These are phyloP conservation scores for Boletellus deceptivus DNA, from an alignment of 1,284 basidiomycete genomes.

Conservation along the genomic window DNA sequence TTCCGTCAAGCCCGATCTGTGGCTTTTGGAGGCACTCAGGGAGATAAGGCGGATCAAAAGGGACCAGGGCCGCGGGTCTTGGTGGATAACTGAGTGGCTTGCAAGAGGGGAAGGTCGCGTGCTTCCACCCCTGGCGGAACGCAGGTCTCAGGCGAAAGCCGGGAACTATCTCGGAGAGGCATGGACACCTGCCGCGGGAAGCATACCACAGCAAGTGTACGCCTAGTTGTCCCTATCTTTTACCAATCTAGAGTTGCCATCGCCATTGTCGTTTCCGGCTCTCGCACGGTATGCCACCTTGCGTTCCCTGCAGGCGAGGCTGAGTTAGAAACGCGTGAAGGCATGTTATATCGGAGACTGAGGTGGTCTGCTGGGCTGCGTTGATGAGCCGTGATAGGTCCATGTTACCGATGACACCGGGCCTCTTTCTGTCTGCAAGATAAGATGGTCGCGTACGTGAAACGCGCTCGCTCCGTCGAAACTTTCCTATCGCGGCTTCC, in stretches of 20 bases:
- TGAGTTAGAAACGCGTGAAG: background rate
- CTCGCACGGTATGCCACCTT: background rate
- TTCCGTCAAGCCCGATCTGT: conserved; percentile 33
- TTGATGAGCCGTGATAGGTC: background rate
- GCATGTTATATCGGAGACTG: conserved; percentile 4
- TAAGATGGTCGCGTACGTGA: background rate
- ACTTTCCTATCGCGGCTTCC: background rate
- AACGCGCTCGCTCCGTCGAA: background rate
- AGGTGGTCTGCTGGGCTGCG: background rate
- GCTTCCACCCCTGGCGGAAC: conserved; percentile 18
- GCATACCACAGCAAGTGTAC: conserved; percentile 2
- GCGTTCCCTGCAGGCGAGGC: too few species aligned
- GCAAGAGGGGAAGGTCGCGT: conserved; percentile 23
- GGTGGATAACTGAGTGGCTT: conserved; percentile 32
- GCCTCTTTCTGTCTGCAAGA: background rate
- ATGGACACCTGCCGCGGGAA: conserved; percentile 1
- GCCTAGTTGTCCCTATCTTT: conserved; percentile 6
- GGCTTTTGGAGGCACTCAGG: conserved; percentile 40
- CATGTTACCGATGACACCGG: background rate
- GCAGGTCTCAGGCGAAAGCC: conserved; percentile 14
- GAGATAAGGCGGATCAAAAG: conserved; percentile 38
- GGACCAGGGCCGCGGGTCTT: conserved; percentile 27
- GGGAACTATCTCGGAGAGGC: conserved; percentile 1
- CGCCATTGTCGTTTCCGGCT: background rate
- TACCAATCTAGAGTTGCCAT: conserved; percentile 5